Evolutionary conservation across 2,329 filamentous ascomycete species (phyloP).

Genomic region (Lasiodiplodia gonubiensis): DNA sequence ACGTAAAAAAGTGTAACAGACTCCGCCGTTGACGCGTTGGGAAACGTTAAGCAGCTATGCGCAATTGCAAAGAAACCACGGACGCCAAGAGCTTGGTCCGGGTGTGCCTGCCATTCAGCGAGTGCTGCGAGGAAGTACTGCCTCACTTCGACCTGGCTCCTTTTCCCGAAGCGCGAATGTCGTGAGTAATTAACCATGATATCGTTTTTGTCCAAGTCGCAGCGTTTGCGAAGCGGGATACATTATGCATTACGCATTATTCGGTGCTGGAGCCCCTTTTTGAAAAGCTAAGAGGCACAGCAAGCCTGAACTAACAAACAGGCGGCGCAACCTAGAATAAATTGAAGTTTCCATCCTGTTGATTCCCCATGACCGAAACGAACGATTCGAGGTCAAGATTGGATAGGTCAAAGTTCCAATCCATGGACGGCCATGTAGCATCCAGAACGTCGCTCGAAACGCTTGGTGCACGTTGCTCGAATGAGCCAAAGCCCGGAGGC

Average conservation of each 20-base stretch:
- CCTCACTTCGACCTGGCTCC: no score
- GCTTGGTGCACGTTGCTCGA: conserved; percentile 17
- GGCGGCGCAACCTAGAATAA: not conserved
- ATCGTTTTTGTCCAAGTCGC: not conserved
- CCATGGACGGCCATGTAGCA: conserved; percentile 22
- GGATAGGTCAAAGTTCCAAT: conserved; percentile 29
- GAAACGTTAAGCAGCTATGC: not conserved
- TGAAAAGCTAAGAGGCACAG: not conserved
- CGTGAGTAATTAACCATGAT: not conserved
- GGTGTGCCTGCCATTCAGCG: not conserved
- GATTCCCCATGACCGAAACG: conserved; percentile 27
- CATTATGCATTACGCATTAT: not conserved
- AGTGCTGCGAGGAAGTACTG: no score
- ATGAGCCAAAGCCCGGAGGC: conserved; percentile 6
- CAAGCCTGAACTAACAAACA: not conserved
- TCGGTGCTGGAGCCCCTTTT: not conserved
- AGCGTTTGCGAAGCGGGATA: not conserved
- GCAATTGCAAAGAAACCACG: not conserved
- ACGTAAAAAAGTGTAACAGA: not conserved
- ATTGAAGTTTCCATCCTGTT: conserved; percentile 11
- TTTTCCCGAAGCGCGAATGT: no score
- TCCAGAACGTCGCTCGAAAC: conserved; percentile 22
- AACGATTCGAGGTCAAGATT: conserved; percentile 27
- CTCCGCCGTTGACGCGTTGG: not conserved
- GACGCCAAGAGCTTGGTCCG: not conserved